Base-by-base conservation (phyloP, 2,329 filamentous ascomycete species). In the Macroventuria anomochaeta region DNA sequence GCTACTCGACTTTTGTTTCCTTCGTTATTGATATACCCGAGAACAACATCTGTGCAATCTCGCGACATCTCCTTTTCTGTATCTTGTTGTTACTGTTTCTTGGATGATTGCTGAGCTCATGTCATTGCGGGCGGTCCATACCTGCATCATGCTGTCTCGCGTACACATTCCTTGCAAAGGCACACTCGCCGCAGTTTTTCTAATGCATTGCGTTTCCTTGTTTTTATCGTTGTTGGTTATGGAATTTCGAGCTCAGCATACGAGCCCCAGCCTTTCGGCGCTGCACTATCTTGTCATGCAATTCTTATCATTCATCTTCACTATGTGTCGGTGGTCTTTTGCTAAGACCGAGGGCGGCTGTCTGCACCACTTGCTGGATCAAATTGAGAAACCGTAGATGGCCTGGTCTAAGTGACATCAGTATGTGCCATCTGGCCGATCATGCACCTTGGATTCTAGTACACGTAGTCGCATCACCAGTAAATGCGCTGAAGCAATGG, bases 11-110 rank as follows among this genome's bases (percentile, higher is more conserved):
- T 33, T 34, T 33, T 48, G 8, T 43, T n/a, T 37, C 17, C 7
- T 32, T 21, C 17, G 39, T 43, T 11, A 53, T 53, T 21, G 33
- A 53, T 53, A 63, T 62, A 59, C 62, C 59, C 59, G 50, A 62
- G 57, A 57, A 53, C 42, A 53, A 55, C 48, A 49, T 50, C 49
- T 28, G 48, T 41, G 58, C 54, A 10, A 52, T 47, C 56, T 56
- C 46, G 57, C 46, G 41, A 53, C n/a, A 54, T 40, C 42, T 59
- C 50, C 28, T 37, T 51, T 33, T 23, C 31, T 53, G 17, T 51
- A 41, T 44, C 25, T 44, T 52, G 26, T 33, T 50, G 28, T 41
- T 50, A 13, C 20, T 39, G 38, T 42, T 34, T 41, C 39, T 41
- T 33, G 50, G 38, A 53, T 53, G 38, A 34, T 21, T 25, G 18